Evolutionary conservation across 148 eudicot genomes (phyloP), one percentile per base, ranked within the genome.

Genomic region (Pharnaceum exiguum): DNA sequence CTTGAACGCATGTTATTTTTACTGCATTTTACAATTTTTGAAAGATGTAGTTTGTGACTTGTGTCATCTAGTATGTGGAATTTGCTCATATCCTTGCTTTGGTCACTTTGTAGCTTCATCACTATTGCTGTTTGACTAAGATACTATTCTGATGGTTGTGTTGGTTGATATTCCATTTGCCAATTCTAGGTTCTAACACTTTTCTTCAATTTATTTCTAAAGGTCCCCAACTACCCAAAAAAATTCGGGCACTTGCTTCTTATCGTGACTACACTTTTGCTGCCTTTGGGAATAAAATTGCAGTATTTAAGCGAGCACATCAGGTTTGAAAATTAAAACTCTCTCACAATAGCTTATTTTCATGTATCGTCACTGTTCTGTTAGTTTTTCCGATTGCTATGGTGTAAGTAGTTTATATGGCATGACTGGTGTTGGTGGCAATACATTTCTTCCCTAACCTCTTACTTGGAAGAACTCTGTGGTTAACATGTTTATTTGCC

Each of bases 201-300:
- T 19, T 30, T 38, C 17, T 24, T 59, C 30, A 49, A 18, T 46
- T 68, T 68, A 44, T 6, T 26, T 30, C 49, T 22, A n/a, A 73
- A 93, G 99, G 99, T 68, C 93, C 95, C 59, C 99, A 86, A 75
- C 77, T 94, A 60, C 91, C 99, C 5, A 86, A 86, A 77, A 94
- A 94, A 75, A 94, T 94, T 55, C 76, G 86, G 45, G 99, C 96
- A 57, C 84, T 94, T 54, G 93, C 96, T 64, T 83, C 87, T 31
- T 89, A 76, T 73, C 91, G 99, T 57, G 96, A 94, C 57, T 94
- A 83, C 65, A 94, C 99, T 23, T 94, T 94, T 80, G 99, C 96
- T 30, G 96, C 99, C 22, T 89, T 82, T 72, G 96, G 99, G 51
- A 77, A 59, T 38, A 42, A 73, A 26, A 86, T 94, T 69, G 99